A percentile compares a stretch with the other conserved stretches of the same genome.
Evolutionary conservation across 805 yeast genomes (phyloP).

Genomic region (Kluyveromyces wickerhamii): DNA sequence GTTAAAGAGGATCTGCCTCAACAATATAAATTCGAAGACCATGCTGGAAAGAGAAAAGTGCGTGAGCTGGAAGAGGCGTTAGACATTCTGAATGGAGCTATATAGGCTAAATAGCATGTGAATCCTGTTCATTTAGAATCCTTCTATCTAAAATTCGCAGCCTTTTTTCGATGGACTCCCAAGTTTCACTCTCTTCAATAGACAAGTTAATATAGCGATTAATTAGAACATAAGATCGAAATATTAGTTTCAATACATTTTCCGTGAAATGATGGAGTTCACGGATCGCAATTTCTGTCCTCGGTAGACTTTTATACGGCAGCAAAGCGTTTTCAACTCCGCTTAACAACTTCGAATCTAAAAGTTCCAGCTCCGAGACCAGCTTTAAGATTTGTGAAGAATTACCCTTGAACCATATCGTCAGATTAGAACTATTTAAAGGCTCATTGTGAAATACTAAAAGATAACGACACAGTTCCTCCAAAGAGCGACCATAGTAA

Average conservation of each 20-base stretch:
- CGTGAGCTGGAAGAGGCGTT: not conserved
- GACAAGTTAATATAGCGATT: not conserved
- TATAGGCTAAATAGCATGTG: no score
- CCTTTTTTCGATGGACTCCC: no score
- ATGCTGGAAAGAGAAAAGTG: no score
- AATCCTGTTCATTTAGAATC: no score
- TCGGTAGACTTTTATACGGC: not conserved
- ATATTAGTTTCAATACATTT: not conserved
- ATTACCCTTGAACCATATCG: not conserved
- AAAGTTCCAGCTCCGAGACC: not conserved
- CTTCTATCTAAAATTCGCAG: no score
- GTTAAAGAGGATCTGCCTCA: no score
- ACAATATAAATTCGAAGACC: no score
- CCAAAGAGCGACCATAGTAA: no score
- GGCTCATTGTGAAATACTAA: no score
- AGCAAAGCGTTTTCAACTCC: not conserved
- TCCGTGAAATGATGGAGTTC: not conserved
- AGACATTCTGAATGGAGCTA: no score
- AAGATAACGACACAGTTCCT: no score
- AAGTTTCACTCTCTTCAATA: not conserved
- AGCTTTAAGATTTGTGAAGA: not conserved
- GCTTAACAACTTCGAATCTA: not conserved
- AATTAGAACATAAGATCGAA: conserved; percentile 1
- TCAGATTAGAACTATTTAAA: no score
- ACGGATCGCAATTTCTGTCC: not conserved